Conservation (phyloP, 2,329 filamentous ascomycete species). For the Venturiaceae sp. region DNA sequence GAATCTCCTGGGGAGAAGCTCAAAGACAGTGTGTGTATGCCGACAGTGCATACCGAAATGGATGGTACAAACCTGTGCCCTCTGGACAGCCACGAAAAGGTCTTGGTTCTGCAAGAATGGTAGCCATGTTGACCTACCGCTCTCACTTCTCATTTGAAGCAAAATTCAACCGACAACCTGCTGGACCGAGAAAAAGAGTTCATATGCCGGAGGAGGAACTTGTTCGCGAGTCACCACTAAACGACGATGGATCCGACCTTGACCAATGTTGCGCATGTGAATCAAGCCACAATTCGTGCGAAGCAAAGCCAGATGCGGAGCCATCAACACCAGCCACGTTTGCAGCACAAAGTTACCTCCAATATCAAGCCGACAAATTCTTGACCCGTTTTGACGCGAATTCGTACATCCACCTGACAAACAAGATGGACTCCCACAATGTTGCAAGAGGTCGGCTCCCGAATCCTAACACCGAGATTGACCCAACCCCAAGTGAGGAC, state of each 20-base stretch:
- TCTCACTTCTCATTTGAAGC: slow-evolving; percentile 24
- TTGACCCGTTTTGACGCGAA: slow-evolving; percentile 29
- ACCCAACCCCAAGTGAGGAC: slow-evolving; percentile 9
- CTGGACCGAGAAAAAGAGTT: not conserved
- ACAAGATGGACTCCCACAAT: slow-evolving; percentile 31
- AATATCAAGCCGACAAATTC: slow-evolving; percentile 30
- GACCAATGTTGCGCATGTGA: too few relatives aligned
- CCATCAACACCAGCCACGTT: slow-evolving; percentile 14
- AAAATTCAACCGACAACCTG: slow-evolving; percentile 21
- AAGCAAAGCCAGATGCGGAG: slow-evolving; percentile 32
- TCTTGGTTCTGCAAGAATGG: slow-evolving; percentile 27
- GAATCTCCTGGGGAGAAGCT: slow-evolving; percentile 49
- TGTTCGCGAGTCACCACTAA: not conserved
- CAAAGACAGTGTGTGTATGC: slow-evolving; percentile 40
- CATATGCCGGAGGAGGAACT: not conserved
- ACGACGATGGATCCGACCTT: not conserved
- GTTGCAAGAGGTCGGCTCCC: slow-evolving; percentile 15
- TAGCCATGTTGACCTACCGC: slow-evolving; percentile 30
- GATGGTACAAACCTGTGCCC: slow-evolving; percentile 23
- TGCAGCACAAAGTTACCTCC: slow-evolving; percentile 26
- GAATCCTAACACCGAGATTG: slow-evolving; percentile 7
- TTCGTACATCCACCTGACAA: slow-evolving; percentile 27
- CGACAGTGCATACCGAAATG: slow-evolving; percentile 23
- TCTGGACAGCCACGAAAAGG: slow-evolving; percentile 23
- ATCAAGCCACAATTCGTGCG: too few relatives aligned